A percentile compares a stretch with the other conserved stretches of the same genome.
phyloP scores from a whole-genome alignment of 768 basidiomycete genomes.

The Lactarius indigo region DNA sequence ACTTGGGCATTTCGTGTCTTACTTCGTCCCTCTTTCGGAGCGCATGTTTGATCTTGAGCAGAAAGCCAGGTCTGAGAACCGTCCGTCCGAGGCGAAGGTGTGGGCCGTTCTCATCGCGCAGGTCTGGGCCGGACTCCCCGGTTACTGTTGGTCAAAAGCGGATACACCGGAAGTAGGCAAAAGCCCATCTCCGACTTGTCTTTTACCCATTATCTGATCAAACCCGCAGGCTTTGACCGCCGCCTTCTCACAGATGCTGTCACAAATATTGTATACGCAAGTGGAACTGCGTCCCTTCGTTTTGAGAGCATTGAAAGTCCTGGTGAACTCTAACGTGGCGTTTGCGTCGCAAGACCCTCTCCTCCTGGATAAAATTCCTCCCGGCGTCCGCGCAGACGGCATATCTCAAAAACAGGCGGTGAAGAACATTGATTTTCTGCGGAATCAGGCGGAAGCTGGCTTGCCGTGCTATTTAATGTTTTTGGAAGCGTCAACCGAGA shows the following conservation, averaged over 20 bases:
- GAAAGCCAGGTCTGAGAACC: slow-evolving; percentile 67
- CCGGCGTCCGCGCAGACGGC: slow-evolving; percentile 30
- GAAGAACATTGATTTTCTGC: slow-evolving; percentile 68
- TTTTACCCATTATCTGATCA: neutral
- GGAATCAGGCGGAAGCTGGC: slow-evolving; percentile 86
- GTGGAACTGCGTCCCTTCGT: slow-evolving; percentile 78
- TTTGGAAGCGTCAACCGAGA: slow-evolving; percentile 83
- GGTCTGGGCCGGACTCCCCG: slow-evolving; percentile 87
- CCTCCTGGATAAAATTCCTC: slow-evolving; percentile 29
- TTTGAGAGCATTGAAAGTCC: slow-evolving; percentile 71
- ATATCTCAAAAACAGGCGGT: slow-evolving; percentile 58
- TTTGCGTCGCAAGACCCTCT: slow-evolving; percentile 42
- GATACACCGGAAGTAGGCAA: slow-evolving; percentile 65
- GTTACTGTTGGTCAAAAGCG: slow-evolving; percentile 81
- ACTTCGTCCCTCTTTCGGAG: slow-evolving; percentile 93
- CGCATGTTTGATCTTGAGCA: slow-evolving; percentile 87
- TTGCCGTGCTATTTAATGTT: slow-evolving; percentile 95
- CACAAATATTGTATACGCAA: slow-evolving; percentile 90
- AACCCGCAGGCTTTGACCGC: slow-evolving; percentile 62
- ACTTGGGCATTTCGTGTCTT: slow-evolving; percentile 78
- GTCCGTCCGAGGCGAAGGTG: slow-evolving; percentile 85
- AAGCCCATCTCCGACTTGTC: neutral
- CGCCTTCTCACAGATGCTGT: slow-evolving; percentile 83
- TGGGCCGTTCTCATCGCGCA: slow-evolving; percentile 94
- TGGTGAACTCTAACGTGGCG: slow-evolving; percentile 76